Conservation (phyloP, 148 eudicot genomes). For the Agrostemma githago region DNA sequence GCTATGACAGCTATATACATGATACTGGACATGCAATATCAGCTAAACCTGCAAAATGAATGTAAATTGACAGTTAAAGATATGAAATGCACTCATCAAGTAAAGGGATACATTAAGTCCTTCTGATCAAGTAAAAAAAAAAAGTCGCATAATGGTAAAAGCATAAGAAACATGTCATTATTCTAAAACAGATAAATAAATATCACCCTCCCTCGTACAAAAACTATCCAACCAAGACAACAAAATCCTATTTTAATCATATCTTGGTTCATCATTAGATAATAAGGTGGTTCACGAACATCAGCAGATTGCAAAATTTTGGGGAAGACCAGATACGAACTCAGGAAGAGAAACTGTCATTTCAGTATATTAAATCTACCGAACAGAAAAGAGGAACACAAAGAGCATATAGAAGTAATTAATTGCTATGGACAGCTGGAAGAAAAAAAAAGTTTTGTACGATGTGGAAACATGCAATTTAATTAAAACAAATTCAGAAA, state of each 20-base stretch:
- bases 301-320: neutral
- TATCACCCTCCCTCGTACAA: neutral
- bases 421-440: neutral
- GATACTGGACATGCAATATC: conserved; percentile 12
- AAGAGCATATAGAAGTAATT: neutral
- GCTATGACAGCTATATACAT: neutral
- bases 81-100: neutral
- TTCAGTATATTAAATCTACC: neutral
- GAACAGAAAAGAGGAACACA: neutral
- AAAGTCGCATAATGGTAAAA: neutral
- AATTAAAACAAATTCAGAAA: neutral
- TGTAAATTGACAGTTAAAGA: neutral
- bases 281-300: neutral
- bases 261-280: neutral
- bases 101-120: neutral
- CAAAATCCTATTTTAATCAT: neutral
- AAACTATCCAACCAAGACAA: neutral
- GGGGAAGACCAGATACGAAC: neutral
- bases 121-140: neutral
- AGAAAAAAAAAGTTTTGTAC: neutral
- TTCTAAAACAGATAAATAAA: neutral
- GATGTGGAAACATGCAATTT: neutral
- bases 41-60: conserved; percentile 23
- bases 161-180: neutral
- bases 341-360: neutral